Evolutionary conservation across 768 basidiomycete genomes (phyloP).

Genomic region (Lyophyllum decastes): DNA sequence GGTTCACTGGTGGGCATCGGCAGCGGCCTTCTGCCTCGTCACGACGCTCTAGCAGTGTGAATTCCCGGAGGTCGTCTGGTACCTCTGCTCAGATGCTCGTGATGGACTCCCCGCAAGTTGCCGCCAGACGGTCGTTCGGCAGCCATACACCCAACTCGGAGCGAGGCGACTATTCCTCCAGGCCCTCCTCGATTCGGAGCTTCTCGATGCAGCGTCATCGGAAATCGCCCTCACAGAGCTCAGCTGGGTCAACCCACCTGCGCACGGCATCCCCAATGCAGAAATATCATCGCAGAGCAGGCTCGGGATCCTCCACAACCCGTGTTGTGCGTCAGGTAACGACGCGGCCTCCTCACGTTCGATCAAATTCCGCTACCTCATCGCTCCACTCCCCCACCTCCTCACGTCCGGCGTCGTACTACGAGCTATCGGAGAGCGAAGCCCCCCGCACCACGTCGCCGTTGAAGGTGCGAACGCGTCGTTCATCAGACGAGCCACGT

Average conservation of each 20-base stretch:
- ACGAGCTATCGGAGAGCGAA: slow-evolving; percentile 74
- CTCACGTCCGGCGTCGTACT: slow-evolving; percentile 76
- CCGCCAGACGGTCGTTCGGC: slow-evolving; percentile 71
- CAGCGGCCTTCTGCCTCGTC: slow-evolving; percentile 79
- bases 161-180: slow-evolving; percentile 71
- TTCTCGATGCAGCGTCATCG: slow-evolving; percentile 67
- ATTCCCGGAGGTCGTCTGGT: slow-evolving; percentile 74
- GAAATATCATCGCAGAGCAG: slow-evolving; percentile 74
- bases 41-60: slow-evolving; percentile 87
- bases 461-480: slow-evolving; percentile 50
- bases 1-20: slow-evolving; percentile 46
- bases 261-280: slow-evolving; percentile 79
- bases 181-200: slow-evolving; percentile 83
- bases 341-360: slow-evolving; percentile 55
- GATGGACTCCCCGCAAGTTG: slow-evolving; percentile 64
- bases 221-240: slow-evolving; percentile 78
- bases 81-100: slow-evolving; percentile 49
- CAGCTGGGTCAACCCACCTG: slow-evolving; percentile 64
- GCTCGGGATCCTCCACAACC: slow-evolving; percentile 78
- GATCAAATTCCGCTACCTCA: slow-evolving; percentile 77
- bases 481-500: slow-evolving; percentile 49
- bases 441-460: slow-evolving; percentile 66
- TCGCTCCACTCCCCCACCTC: slow-evolving; percentile 77
- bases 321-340: slow-evolving; percentile 66
- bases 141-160: slow-evolving; percentile 90